Evolutionary conservation across 2,329 filamentous ascomycete genomes (phyloP).

Genomic region (Apiospora arundinis): DNA sequence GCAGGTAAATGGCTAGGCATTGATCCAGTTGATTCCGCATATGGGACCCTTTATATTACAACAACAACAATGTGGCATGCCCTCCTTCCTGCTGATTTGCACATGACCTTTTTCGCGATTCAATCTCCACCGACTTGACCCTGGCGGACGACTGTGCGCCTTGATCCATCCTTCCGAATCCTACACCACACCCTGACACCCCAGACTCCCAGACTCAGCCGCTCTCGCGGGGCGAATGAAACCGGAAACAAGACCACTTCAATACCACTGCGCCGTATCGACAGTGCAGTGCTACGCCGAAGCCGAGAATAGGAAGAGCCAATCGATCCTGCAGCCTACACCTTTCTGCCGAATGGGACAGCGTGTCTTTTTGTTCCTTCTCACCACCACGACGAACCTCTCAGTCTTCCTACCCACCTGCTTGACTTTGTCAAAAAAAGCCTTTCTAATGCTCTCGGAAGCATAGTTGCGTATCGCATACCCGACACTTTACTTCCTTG

Average conservation of each 20-base stretch:
- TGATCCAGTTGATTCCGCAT: background rate
- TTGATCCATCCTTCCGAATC: background rate
- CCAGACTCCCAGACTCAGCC: background rate
- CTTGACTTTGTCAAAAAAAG: background rate
- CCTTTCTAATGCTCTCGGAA: too few species aligned
- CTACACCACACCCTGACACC: too few species aligned
- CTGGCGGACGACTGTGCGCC: background rate
- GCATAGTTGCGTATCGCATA: conserved; percentile 4
- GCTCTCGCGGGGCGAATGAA: background rate
- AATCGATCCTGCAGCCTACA: background rate
- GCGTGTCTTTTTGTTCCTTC: background rate
- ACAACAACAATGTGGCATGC: background rate
- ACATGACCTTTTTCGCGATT: background rate
- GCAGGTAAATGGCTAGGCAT: too few species aligned
- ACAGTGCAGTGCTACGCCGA: background rate
- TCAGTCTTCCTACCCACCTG: background rate
- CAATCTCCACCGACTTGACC: conserved; percentile 3
- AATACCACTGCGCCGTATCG: background rate
- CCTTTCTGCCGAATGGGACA: conserved; percentile 4
- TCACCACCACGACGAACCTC: background rate
- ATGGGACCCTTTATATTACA: background rate
- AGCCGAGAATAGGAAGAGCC: conserved; percentile 12
- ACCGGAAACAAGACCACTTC: background rate
- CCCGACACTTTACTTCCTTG: background rate
- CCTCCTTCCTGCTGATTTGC: background rate